Percentiles rank a stretch among this genome's conserved stretches.
These are phyloP conservation scores for Cadophora luteo-olivacea DNA, from an alignment of 2,329 filamentous ascomycete genomes.

Conservation along the genomic window DNA sequence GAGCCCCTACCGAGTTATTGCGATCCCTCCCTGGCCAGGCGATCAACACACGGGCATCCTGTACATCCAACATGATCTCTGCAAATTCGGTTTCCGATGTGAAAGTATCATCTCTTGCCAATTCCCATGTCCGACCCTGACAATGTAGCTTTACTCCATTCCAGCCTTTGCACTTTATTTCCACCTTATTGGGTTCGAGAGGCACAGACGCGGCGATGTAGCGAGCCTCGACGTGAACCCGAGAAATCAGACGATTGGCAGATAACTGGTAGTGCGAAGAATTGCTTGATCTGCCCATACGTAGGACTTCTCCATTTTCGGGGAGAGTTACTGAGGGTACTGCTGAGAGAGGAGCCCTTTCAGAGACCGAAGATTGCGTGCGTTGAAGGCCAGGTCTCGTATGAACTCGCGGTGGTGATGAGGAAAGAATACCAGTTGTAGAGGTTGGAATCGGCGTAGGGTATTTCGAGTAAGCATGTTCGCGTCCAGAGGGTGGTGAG, in stretches of 20 bases:
- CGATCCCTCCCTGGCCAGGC: slow-evolving; percentile 76
- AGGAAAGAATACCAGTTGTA: slow-evolving; percentile 88
- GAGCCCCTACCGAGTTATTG: slow-evolving; percentile 49
- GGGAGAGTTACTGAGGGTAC: slow-evolving; percentile 84
- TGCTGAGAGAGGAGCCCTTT: slow-evolving; percentile 78
- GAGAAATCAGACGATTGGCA: slow-evolving; percentile 88
- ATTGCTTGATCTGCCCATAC: slow-evolving; percentile 93
- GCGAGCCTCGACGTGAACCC: slow-evolving; percentile 87
- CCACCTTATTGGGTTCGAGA: slow-evolving; percentile 77
- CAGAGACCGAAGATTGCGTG: slow-evolving; percentile 69
- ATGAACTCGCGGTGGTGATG: slow-evolving; percentile 72
- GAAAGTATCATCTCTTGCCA: slow-evolving; percentile 88
- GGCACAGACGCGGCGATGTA: slow-evolving; percentile 75
- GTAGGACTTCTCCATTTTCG: slow-evolving; percentile 78
- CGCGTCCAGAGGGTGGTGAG: slow-evolving; percentile 48
- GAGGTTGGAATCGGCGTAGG: slow-evolving; percentile 95
- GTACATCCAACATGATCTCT: slow-evolving; percentile 95
- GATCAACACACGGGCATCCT: slow-evolving; percentile 87
- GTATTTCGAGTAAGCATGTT: slow-evolving; percentile 63
- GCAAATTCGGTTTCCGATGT: slow-evolving; percentile 85
- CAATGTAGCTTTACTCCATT: slow-evolving; percentile 95
- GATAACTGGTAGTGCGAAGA: slow-evolving; percentile 96
- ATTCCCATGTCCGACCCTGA: slow-evolving; percentile 83
- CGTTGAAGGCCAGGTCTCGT: slow-evolving; percentile 61
- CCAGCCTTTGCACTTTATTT: slow-evolving; percentile 93